Evolutionary conservation across 768 basidiomycete genomes (phyloP).

Genomic region (Lyophyllum shimeji): DNA sequence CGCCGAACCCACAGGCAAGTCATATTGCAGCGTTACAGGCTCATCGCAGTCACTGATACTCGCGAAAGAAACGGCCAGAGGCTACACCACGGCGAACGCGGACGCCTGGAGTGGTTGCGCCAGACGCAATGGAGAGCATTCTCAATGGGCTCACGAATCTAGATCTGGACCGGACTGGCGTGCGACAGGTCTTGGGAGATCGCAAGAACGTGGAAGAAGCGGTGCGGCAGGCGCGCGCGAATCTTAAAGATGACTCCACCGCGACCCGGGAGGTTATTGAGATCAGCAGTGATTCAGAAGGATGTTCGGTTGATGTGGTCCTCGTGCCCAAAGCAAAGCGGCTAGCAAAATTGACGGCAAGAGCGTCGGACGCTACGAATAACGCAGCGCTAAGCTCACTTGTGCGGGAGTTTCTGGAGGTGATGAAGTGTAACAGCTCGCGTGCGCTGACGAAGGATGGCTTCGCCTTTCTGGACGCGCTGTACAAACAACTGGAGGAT

Average conservation of each 20-base stretch:
- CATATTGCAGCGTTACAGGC: too few species aligned
- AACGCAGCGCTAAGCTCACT: constrained; percentile 53
- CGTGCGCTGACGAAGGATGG: constrained; percentile 69
- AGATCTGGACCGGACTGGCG: constrained; percentile 38
- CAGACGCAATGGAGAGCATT: constrained; percentile 52
- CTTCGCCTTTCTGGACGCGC: constrained; percentile 64
- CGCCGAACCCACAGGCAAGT: constrained; percentile 39
- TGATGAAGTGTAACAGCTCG: constrained; percentile 65
- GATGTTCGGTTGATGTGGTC: constrained; percentile 27
- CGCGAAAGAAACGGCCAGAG: constrained; percentile 11
- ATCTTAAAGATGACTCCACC: constrained; percentile 21
- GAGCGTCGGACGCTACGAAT: constrained; percentile 46
- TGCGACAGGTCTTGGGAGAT: constrained; percentile 49
- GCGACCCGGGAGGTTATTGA: constrained; percentile 39
- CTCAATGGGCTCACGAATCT: constrained; percentile 61
- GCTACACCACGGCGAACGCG: constrained; percentile 36
- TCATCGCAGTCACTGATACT: background rate
- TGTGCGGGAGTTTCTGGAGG: constrained; percentile 60
- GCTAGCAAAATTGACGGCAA: constrained; percentile 46
- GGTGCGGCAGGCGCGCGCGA: constrained; percentile 31
- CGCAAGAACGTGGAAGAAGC: constrained; percentile 46
- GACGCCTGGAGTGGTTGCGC: constrained; percentile 29
- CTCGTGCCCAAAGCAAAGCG: constrained; percentile 51
- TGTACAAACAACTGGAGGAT: constrained; percentile 71
- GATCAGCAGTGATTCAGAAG: constrained; percentile 43